phyloP scores from a whole-genome alignment of 805 yeast genomes.

The Ogataea kodamae region DNA sequence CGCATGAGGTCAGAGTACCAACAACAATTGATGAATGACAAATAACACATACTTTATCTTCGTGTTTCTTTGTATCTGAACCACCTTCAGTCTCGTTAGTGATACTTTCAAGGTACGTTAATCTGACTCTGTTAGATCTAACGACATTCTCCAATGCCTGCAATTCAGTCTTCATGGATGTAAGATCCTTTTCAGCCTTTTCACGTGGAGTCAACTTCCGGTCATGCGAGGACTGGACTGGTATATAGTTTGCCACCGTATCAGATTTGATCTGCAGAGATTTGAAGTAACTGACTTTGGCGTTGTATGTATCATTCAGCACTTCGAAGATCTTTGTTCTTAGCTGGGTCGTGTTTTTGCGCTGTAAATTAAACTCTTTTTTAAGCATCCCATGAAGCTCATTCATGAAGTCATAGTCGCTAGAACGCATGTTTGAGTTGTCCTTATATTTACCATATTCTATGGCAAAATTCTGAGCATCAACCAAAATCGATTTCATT shows the following conservation, averaged over 20 bases:
- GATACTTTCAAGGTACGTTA: constrained; percentile 48
- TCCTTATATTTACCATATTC: constrained; percentile 28
- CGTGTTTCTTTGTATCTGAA: constrained; percentile 23
- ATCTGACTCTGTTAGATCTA: constrained; percentile 36
- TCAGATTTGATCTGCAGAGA: constrained; percentile 87
- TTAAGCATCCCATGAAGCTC: constrained; percentile 19
- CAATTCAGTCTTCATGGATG: constrained; percentile 15
- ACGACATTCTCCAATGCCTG: constrained; percentile 18
- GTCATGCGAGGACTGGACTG: constrained; percentile 19
- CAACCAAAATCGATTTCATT: constrained; percentile 22
- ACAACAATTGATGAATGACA: constrained; percentile 67
- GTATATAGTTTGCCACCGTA: constrained; percentile 55
- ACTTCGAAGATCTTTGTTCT: constrained; percentile 48
- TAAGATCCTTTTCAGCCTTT: constrained; percentile 21
- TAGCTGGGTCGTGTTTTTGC: constrained; percentile 37
- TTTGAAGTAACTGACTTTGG: constrained; percentile 76
- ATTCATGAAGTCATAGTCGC: constrained; percentile 19
- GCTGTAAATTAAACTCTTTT: constrained; percentile 41
- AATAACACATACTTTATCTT: constrained; percentile 63
- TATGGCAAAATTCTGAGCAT: constrained; percentile 25
- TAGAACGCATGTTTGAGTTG: constrained; percentile 8
- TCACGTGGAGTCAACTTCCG: constrained; percentile 19
- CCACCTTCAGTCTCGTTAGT: constrained; percentile 24
- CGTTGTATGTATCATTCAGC: constrained; percentile 66
- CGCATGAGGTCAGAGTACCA: constrained; percentile 86